Base-by-base conservation (phyloP, 148 eudicot genomes). In the Arbutus unedo region DNA sequence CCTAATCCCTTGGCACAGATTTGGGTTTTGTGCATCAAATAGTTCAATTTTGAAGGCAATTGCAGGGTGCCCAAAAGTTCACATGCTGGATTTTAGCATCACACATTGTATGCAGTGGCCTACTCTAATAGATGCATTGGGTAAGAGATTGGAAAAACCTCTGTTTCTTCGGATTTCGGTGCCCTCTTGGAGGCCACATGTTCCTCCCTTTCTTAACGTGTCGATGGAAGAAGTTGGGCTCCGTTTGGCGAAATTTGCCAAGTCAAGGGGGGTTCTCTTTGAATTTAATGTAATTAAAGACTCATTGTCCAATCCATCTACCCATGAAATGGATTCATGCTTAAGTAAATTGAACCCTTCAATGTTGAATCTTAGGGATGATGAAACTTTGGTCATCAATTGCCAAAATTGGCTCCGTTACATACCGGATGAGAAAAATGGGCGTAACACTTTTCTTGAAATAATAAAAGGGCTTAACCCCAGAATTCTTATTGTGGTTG, bases 31-130 rank as follows among this genome's bases (percentile, higher is more conserved):
- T 79, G 91, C 89, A 10, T 87, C 91, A 5, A 89, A 89, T 76
- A 83, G 87, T 75, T 85, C 83, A 38, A 87, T 89, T 83, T 76
- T 83, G 16, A 85, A 83, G 85, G 88, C 89, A 4, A 71, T 89
- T 19, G 82, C 79, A 83, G 91, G 91, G 77, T 79, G 70, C 59
- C 44, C 80, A 23, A 87, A 21, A 75, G 88, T 89, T 79, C 91
- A 89, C 49, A 83, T 89, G 0, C 57, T 89, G 80, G 91, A 89
- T 84, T 85, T 89, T 48, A 85, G 89, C 62, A 87, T 87, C 41
- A 89, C 89, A 57, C 82, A 89, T 77, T 89, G 91, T 83, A 89
- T 89, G 91, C 91, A 89, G 62, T 89, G 89, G 89, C 91, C 91
- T 19, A 89, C 91, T 57, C 86, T 89, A 1, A 87, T 89, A 18